phyloP scores from a whole-genome alignment of 1,284 basidiomycete genomes.

The Thelephora terrestris region DNA sequence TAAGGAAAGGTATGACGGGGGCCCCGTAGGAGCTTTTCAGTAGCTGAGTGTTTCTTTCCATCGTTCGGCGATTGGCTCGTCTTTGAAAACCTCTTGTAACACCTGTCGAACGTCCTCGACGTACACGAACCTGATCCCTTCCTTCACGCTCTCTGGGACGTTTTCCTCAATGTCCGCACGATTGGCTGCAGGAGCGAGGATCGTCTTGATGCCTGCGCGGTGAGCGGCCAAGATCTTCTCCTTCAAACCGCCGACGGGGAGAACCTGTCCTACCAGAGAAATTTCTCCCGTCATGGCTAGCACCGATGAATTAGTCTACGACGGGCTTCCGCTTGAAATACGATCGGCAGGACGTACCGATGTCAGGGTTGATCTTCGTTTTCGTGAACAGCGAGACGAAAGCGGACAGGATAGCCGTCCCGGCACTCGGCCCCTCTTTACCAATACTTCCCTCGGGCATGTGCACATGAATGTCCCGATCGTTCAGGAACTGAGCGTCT shows the following conservation, averaged over 20 bases:
- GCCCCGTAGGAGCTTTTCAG: too few species aligned
- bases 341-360: conserved; percentile 44
- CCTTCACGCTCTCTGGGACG: conserved; percentile 89
- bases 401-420: conserved; percentile 86
- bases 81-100: conserved; percentile 74
- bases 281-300: conserved; percentile 94
- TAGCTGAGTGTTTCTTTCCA: conserved; percentile 50
- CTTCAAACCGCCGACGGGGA: conserved; percentile 89
- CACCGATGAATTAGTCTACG: background rate
- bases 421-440: conserved; percentile 96
- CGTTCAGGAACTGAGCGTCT: conserved; percentile 71
- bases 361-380: conserved; percentile 74
- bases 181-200: conserved; percentile 81
- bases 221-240: conserved; percentile 95
- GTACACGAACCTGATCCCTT: conserved; percentile 86
- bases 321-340: background rate
- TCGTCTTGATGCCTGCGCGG: conserved; percentile 86
- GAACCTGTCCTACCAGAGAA: conserved; percentile 83
- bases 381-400: conserved; percentile 88
- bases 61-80: conserved; percentile 44
- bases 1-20: too few species aligned
- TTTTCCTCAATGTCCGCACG: conserved; percentile 92
- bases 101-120: conserved; percentile 89
- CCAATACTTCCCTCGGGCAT: conserved; percentile 97
- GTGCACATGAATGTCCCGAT: conserved; percentile 85